Conservation (phyloP, 768 basidiomycete species). For the Russula griseocarnosa region DNA sequence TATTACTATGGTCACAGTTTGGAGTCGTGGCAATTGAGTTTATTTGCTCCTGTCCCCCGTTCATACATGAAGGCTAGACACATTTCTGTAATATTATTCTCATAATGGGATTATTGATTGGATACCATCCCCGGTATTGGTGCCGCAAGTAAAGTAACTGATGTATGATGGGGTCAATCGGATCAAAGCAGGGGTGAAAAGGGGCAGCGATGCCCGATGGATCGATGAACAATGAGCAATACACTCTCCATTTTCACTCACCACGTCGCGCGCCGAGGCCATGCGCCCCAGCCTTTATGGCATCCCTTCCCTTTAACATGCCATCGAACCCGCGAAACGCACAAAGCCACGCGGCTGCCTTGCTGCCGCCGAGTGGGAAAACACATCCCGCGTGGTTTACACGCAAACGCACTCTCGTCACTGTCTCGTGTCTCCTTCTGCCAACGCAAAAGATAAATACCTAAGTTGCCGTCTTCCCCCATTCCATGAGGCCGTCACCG, state of each 20-base stretch:
- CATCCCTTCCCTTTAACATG: background rate
- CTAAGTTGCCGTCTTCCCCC: background rate
- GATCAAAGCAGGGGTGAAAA: background rate
- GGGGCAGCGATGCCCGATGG: background rate
- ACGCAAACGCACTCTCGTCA: background rate
- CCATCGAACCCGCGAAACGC: background rate
- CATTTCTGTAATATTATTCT: conserved; percentile 15
- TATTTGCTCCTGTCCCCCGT: background rate
- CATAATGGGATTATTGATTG: conserved; percentile 1
- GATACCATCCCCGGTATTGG: background rate
- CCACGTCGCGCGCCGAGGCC: background rate
- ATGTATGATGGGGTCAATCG: conserved; percentile 11
- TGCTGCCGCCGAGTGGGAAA: conserved; percentile 9
- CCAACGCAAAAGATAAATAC: conserved; percentile 5
- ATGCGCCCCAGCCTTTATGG: conserved; percentile 1
- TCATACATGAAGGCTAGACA: conserved; percentile 1
- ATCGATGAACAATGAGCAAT: background rate
- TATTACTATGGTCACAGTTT: conserved; percentile 4
- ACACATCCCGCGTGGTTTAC: conserved; percentile 4
- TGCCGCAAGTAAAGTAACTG: background rate
- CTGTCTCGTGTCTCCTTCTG: background rate
- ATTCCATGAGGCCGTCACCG: background rate
- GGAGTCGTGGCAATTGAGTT: background rate
- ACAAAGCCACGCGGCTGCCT: conserved; percentile 22
- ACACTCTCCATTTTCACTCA: conserved; percentile 7